Conservation (phyloP, 2,329 filamentous ascomycete genomes). For the Penicillium freii region DNA sequence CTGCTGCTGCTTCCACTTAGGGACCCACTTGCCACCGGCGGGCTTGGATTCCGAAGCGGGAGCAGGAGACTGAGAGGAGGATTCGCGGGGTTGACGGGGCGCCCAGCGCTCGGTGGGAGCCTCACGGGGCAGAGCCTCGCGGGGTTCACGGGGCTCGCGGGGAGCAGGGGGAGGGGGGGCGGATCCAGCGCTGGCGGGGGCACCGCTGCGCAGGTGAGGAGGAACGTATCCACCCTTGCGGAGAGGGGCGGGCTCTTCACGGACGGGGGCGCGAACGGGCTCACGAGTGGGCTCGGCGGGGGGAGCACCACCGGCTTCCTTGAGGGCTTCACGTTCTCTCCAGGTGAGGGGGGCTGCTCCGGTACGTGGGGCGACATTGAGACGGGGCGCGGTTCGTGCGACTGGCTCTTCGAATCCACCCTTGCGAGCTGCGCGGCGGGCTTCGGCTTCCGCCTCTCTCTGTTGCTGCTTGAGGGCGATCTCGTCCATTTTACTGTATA, state of each 20-base stretch:
- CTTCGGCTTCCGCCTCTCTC: slow-evolving; percentile 84
- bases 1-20: slow-evolving; percentile 40
- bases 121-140: slow-evolving; percentile 26
- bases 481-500: slow-evolving; percentile 59
- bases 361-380: slow-evolving; percentile 54
- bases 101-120: slow-evolving; percentile 34
- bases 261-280: slow-evolving; percentile 22
- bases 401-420: slow-evolving; percentile 49
- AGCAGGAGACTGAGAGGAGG: slow-evolving; percentile 27
- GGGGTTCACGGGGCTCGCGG: slow-evolving; percentile 27
- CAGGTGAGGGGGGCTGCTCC: slow-evolving; percentile 47
- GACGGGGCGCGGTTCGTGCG: slow-evolving; percentile 53
- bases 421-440: slow-evolving; percentile 67
- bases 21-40: slow-evolving; percentile 36
- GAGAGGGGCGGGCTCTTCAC: slow-evolving; percentile 28
- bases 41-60: slow-evolving; percentile 30
- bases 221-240: slow-evolving; percentile 42
- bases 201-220: slow-evolving; percentile 40
- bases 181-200: slow-evolving; percentile 26
- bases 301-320: slow-evolving; percentile 33
- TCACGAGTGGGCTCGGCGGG: slow-evolving; percentile 14
- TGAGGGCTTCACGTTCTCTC: slow-evolving; percentile 60
- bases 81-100: slow-evolving; percentile 34
- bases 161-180: slow-evolving; percentile 29
- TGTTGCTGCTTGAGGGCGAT: slow-evolving; percentile 66